Base-by-base conservation (phyloP, 2,329 filamentous ascomycete genomes). In the Alternaria sp. region DNA sequence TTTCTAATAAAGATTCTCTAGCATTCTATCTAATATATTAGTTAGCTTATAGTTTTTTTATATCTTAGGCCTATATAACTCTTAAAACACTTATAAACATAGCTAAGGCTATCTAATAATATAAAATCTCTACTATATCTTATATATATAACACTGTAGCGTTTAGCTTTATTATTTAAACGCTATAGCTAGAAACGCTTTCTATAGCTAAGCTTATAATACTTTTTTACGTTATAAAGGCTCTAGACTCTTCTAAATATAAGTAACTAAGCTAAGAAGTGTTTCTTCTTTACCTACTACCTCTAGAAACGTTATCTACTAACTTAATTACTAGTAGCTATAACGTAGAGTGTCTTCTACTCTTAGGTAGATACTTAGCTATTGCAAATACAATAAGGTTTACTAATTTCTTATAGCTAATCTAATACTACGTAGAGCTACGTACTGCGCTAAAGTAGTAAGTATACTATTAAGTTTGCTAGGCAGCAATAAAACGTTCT, bases 21-120 rank as follows among this genome's bases (percentile, higher is more conserved):
- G 58, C 51, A 13, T 62, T 67, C 23, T 12, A 25, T 44, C 17
- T 62, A 9, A 60, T 67, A 4, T 67, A 46, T 49, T 15, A 62
- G 59, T 64, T n/a, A 15, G 61, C 61, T 58, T 12, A 67, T 56
- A 17, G 61, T n/a, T 51, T 32, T 19, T 61, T 67, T 17, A 55
- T 67, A 28, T 61, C 40, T 8, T 15, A 64, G 13, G 4, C 55
- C 47, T 10, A 64, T 8, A 62, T 67, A 67, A 62, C 46, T 8
- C 43, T 56, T 5, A 8, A 67, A 40, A 59, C 55, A 30, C 64
- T 67, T 44, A 19, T 57, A 0, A 51, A 60, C 0, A 64, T 67
- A 19, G 51, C 58, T 9, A 21, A 62, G 19, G 15, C 47, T 30
- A 55, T 67, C 7, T 5, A 8, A 57, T 47, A 25, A 17, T 67